Base-by-base conservation (phyloP, 768 basidiomycete genomes). In the Amanita inopinata region DNA sequence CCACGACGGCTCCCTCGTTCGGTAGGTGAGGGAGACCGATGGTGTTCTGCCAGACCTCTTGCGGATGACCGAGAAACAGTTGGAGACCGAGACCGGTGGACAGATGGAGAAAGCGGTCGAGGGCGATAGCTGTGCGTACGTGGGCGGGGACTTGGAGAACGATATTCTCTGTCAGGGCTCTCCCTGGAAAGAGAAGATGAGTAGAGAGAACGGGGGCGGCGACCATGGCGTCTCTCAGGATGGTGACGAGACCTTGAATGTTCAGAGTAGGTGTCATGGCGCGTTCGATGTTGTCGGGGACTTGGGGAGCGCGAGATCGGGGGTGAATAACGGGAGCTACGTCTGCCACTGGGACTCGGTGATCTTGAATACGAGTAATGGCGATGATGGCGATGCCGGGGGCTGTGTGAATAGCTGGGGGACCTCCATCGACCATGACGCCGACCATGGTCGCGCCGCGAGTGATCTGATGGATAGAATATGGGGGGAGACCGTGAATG, bases 251-350 rank as follows among this genome's bases (percentile, higher is more conserved):
- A n/a, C n/a, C n/a, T n/a, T n/a, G n/a, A n/a, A n/a, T n/a, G 25
- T 39, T 28, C 38, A 19, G 19, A 18, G 15, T 20, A 20, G 10
- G 38, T 12, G 2, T 15, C 25, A 39, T 27, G 24, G 23, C 23
- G 22, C 2, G 22, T 15, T 7, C 14, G 24, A 36, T 44, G 11
- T 19, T 27, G 34, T 14, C 18, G 34, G 32, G 17, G 19, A 28
- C 33, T 44, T 27, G 35, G 43, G 22, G 43, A 36, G 27, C 35
- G 43, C 8, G 43, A 18, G n/a, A 37, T 44, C n/a, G 43, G 43
- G 27, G 43, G 27, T 12, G 18, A 31, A 14, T 44, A 44, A 9
- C 2, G 15, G 10, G 43, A 25, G n/a, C n/a, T 33, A 15, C 19
- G 25, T 19, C 34, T 31, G 18, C 27, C 4, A 33, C 35, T 36